Evolutionary conservation across 768 basidiomycete species (phyloP), one percentile per base, ranked within the genome.

Genomic region (button mushroom (Agaricus bisporus)): DNA sequence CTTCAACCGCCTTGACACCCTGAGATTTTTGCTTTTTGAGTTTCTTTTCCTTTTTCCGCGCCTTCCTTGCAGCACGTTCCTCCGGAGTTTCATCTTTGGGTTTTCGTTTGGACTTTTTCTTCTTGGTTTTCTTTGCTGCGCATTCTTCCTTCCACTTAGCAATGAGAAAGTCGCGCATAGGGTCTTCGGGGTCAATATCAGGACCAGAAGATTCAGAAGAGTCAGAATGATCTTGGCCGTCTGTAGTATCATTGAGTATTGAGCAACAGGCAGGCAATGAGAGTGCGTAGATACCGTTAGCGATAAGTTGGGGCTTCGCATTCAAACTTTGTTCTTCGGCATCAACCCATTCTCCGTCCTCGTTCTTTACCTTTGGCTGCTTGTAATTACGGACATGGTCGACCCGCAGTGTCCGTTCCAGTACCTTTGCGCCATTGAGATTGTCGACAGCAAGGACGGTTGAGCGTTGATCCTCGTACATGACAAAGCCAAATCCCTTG

Each of bases 391-490:
- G 89, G 58, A 91, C 89, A 63, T 94, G 90, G 66, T 98, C 93
- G 38, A 98, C 97, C 15, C 94, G 85, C 48, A 99, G 73, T 2
- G 85, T 95, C 60, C 85, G 77, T 14, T 88, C 91, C 29, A 97
- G 73, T 39, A 98, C 86, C 50, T 83, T 82, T 44, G 94, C 91
- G 39, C 97, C 97, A 63, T 97, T 98, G 69, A 99, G 83, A 73
- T 99, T 99, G 73, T 99, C 97, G 57, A 99, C 95, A 8, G 97
- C 97, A 46, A 99, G 78, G 48, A 98, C 68, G 5, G 97, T 99
- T 56, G 92, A 95, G 45, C 92, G 82, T 71, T 99, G 97, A 68
- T 99, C 94, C 70, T 95, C 93, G 68, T 98, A 99, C 97, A 98
- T 98, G 58, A 98, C 75, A 73, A 98, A 99, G 8, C 82, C 95